phyloP scores from a whole-genome alignment of 176 grass and related monocot genomes.

The Puya raimondii region DNA sequence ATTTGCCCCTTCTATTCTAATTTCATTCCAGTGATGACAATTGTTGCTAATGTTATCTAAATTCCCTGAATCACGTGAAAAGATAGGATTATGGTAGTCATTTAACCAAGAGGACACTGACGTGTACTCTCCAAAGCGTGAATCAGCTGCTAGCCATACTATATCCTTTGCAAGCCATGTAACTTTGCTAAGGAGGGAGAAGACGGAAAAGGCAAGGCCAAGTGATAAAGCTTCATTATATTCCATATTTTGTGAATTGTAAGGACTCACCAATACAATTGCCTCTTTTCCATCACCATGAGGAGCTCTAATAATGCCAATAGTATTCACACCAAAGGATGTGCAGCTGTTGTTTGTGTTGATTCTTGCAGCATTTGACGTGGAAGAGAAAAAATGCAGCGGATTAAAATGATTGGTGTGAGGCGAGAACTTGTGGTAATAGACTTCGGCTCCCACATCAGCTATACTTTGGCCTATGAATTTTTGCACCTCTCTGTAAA shows the following conservation, averaged over 20 bases:
- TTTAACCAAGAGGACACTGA: constrained; percentile 83
- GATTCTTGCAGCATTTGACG: constrained; percentile 21
- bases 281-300: constrained; percentile 94
- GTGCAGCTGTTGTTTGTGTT: constrained; percentile 28
- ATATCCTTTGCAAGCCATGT: constrained; percentile 89
- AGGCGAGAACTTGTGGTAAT: constrained; percentile 66
- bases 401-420: constrained; percentile 42
- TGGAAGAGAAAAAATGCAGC: constrained; percentile 76
- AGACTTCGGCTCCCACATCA: constrained; percentile 67
- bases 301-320: constrained; percentile 83
- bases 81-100: constrained; percentile 75
- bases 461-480: constrained; percentile 54
- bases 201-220: constrained; percentile 77
- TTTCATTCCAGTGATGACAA: constrained; percentile 19
- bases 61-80: constrained; percentile 25
- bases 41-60: constrained; percentile 22
- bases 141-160: constrained; percentile 80
- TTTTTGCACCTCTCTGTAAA: constrained; percentile 48
- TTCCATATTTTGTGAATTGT: constrained; percentile 51
- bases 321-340: constrained; percentile 50
- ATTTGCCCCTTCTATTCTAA: constrained; percentile 17
- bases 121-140: constrained; percentile 71
- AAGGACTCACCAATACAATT: constrained; percentile 87
- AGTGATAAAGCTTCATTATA: constrained; percentile 63
- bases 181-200: constrained; percentile 66